Conservation (phyloP, 1,284 basidiomycete species). For the Phenoliferia sp. region DNA sequence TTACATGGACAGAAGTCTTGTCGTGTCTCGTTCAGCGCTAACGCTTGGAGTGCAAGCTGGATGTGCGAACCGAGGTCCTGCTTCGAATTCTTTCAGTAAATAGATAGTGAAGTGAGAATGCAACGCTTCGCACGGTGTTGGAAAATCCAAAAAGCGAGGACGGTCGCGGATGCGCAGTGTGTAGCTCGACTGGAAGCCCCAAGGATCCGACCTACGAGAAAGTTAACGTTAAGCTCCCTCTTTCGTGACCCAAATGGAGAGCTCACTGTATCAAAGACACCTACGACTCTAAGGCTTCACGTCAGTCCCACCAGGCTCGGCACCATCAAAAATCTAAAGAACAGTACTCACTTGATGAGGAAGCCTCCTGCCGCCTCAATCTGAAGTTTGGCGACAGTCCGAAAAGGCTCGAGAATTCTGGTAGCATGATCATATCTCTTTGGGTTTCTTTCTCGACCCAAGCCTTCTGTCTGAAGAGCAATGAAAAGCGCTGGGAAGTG, state of each 20-base stretch:
- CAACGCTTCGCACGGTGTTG: conserved; percentile 31
- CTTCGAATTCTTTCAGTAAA: background rate
- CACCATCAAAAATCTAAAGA: background rate
- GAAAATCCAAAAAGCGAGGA: conserved; percentile 32
- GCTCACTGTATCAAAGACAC: conserved; percentile 9
- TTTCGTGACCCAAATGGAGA: background rate
- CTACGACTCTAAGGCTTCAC: background rate
- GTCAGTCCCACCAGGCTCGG: background rate
- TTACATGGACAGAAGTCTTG: conserved; percentile 38
- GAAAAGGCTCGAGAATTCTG: conserved; percentile 3
- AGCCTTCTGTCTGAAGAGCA: no score
- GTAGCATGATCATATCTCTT: no score
- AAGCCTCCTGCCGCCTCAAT: background rate
- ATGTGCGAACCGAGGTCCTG: conserved; percentile 35
- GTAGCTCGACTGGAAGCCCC: conserved; percentile 12
- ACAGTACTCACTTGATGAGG: conserved; percentile 7
- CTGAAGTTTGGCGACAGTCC: background rate
- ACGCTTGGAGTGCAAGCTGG: conserved; percentile 37
- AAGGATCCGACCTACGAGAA: conserved; percentile 9
- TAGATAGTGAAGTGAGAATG: background rate
- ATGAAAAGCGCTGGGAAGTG: no score
- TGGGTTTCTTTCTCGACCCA: no score
- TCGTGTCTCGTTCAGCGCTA: conserved; percentile 37
- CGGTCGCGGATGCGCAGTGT: background rate
- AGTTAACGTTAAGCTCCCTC: no score